Evolutionary conservation across 805 yeast species (phyloP).

Genomic region (Suhomyces emberorum): DNA sequence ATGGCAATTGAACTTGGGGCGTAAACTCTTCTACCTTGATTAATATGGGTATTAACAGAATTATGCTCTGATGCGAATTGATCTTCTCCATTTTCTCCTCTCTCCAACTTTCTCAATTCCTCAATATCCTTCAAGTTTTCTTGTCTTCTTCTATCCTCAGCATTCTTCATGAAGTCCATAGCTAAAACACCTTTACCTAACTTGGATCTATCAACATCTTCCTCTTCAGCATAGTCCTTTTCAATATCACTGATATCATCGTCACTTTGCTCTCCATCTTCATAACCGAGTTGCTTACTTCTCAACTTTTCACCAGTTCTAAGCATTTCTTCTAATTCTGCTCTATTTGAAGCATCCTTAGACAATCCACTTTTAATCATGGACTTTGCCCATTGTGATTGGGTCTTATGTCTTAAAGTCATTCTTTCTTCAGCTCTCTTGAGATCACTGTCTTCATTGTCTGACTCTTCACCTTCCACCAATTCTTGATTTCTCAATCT

Average conservation of each 20-base stretch:
- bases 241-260: slow-evolving; percentile 49
- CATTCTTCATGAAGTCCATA: slow-evolving; percentile 95
- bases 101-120: slow-evolving; percentile 45
- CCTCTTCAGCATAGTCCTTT: slow-evolving; percentile 34
- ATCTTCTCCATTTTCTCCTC: slow-evolving; percentile 33
- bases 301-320: slow-evolving; percentile 79
- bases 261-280: slow-evolving; percentile 54
- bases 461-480: slow-evolving; percentile 58
- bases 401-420: slow-evolving; percentile 85
- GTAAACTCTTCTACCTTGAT: slow-evolving; percentile 79
- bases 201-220: slow-evolving; percentile 30
- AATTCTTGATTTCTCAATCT: slow-evolving; percentile 63
- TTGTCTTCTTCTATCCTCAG: slow-evolving; percentile 65
- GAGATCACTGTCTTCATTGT: slow-evolving; percentile 61
- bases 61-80: slow-evolving; percentile 21
- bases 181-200: slow-evolving; percentile 87
- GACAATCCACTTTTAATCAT: slow-evolving; percentile 88
- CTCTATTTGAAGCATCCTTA: slow-evolving; percentile 79
- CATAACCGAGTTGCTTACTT: slow-evolving; percentile 65
- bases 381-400: slow-evolving; percentile 85
- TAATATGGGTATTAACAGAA: slow-evolving; percentile 50
- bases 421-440: slow-evolving; percentile 89
- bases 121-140: slow-evolving; percentile 55
- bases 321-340: slow-evolving; percentile 92
- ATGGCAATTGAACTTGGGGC: slow-evolving; percentile 57